These are phyloP conservation scores for Teunomyces tritomae DNA, from an alignment of 805 yeast species.

Conservation along the genomic window DNA sequence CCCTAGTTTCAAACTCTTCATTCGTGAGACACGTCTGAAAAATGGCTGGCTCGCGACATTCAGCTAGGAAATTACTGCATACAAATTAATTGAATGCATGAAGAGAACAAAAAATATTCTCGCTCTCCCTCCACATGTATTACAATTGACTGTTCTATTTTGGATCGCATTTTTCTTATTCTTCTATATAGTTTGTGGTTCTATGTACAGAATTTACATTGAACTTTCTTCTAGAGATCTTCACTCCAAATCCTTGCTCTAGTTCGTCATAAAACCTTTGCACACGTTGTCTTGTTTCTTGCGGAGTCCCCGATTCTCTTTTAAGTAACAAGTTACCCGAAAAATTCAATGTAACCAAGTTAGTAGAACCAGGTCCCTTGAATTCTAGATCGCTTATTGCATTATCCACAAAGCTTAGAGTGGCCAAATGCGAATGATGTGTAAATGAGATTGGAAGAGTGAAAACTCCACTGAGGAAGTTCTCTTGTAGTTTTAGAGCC, in stretches of 20 bases:
- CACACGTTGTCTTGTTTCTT: conserved; percentile 9
- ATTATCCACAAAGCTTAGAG: conserved; percentile 13
- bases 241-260: conserved; percentile 19
- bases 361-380: conserved; percentile 1
- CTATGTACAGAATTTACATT: conserved; percentile 19
- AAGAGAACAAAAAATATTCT: not conserved
- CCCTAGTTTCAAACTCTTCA: not conserved
- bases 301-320: conserved; percentile 6
- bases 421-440: conserved; percentile 9
- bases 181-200: not conserved
- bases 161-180: not conserved
- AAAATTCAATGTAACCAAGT: conserved; percentile 17
- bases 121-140: not conserved
- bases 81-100: not conserved
- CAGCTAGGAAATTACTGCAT: not conserved
- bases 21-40: conserved; percentile 1
- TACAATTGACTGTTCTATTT: not conserved
- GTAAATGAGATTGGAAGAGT: conserved; percentile 9
- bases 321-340: conserved; percentile 17
- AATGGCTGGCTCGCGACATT: conserved; percentile 4
- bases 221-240: conserved; percentile 18
- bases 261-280: conserved; percentile 23
- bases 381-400: conserved; percentile 2
- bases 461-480: conserved; percentile 13
- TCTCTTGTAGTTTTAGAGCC: conserved; percentile 6